Evolutionary conservation across 805 yeast genomes (phyloP).

Genomic region (Saturnispora diversa): DNA sequence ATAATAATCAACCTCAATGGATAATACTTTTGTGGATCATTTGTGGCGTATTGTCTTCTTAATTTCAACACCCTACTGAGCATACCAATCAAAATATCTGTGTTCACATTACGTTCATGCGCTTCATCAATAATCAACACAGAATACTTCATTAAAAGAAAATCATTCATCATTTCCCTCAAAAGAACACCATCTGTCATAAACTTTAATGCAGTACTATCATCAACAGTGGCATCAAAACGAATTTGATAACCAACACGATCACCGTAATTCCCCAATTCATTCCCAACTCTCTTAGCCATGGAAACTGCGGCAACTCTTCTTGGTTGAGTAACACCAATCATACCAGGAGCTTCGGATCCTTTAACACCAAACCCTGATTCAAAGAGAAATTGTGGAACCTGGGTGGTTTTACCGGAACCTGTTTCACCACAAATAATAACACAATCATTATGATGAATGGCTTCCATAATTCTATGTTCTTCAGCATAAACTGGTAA

Average conservation of each 20-base stretch:
- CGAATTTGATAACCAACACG: slow-evolving; percentile 77
- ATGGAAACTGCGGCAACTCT: slow-evolving; percentile 90
- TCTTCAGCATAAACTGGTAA: slow-evolving; percentile 90
- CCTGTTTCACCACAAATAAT: slow-evolving; percentile 97
- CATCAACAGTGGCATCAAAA: slow-evolving; percentile 60
- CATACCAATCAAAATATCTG: slow-evolving; percentile 94
- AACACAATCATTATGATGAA: slow-evolving; percentile 83
- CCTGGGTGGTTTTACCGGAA: slow-evolving; percentile 97
- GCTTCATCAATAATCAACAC: slow-evolving; percentile 93
- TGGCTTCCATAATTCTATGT: slow-evolving; percentile 89
- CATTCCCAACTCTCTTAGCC: slow-evolving; percentile 73
- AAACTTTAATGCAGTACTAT: slow-evolving; percentile 68
- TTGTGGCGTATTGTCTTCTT: slow-evolving; percentile 46
- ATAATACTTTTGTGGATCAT: slow-evolving; percentile 40
- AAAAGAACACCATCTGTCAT: slow-evolving; percentile 94
- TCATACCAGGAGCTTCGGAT: slow-evolving; percentile 78
- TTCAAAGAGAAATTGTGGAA: slow-evolving; percentile 91
- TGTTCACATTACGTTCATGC: slow-evolving; percentile 91
- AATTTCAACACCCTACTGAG: slow-evolving; percentile 75
- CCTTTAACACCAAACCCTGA: slow-evolving; percentile 71
- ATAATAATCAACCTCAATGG: slow-evolving; percentile 80
- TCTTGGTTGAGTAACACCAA: slow-evolving; percentile 93
- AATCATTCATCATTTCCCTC: slow-evolving; percentile 88
- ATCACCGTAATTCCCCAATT: slow-evolving; percentile 62
- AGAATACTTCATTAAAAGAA: slow-evolving; percentile 73